Percentiles rank a stretch among this genome's conserved stretches.
Evolutionary conservation across 2,329 filamentous ascomycete species (phyloP).

Genomic region (Chaetomiaceae sp.): DNA sequence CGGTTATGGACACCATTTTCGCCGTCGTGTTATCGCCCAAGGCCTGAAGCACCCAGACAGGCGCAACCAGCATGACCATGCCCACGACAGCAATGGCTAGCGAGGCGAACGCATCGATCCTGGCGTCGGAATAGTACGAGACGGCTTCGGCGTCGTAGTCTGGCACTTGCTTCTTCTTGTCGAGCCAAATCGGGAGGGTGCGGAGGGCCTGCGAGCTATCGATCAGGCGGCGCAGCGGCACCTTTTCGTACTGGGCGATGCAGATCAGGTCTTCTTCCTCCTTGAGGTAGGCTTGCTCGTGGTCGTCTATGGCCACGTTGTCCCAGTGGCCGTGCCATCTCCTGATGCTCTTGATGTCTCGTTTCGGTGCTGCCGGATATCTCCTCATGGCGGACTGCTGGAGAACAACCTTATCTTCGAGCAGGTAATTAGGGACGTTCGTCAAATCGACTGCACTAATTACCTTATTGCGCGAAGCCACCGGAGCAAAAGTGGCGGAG

Average conservation of each 20-base stretch:
- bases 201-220: background rate
- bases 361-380: background rate
- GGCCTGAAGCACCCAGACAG: background rate
- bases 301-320: background rate
- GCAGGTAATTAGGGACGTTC: background rate
- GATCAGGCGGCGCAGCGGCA: background rate
- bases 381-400: background rate
- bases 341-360: background rate
- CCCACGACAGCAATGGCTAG: background rate
- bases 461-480: too few species aligned
- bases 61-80: background rate
- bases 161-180: background rate
- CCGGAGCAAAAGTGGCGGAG: too few species aligned
- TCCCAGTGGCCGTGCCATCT: background rate
- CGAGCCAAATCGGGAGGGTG: background rate
- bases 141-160: background rate
- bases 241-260: background rate
- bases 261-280: background rate
- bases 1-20: background rate
- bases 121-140: background rate
- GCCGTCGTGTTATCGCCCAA: background rate
- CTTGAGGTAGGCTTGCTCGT: background rate
- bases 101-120: background rate
- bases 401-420: background rate
- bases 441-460: background rate